Evolutionary conservation across 2,329 filamentous ascomycete species (phyloP).

Genomic region (Rhexocercosporidium sp.): DNA sequence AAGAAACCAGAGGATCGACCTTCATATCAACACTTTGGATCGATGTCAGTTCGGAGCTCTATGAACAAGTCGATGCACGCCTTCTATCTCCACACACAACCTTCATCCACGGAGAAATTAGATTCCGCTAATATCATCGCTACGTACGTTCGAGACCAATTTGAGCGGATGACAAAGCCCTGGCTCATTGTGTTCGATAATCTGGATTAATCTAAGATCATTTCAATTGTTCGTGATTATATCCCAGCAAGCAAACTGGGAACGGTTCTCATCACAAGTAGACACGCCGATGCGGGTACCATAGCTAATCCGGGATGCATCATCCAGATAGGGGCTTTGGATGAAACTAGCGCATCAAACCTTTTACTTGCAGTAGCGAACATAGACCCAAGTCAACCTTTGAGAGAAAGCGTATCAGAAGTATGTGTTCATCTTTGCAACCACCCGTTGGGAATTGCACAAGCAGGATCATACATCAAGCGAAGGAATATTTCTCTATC

Average conservation of each 20-base stretch:
- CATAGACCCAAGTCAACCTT: not conserved
- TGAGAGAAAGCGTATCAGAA: too few species aligned
- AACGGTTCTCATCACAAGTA: not conserved
- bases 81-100: too few species aligned
- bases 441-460: not conserved
- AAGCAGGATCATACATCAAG: not conserved
- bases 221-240: not conserved
- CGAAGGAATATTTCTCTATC: not conserved
- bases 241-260: not conserved
- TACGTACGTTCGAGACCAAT: not conserved
- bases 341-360: not conserved
- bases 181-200: slow-evolving; percentile 3
- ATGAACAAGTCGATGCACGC: too few species aligned
- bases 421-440: too few species aligned
- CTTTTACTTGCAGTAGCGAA: not conserved
- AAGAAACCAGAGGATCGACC: not conserved
- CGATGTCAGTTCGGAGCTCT: not conserved
- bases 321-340: not conserved
- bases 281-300: not conserved
- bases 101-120: too few species aligned
- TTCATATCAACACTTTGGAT: not conserved
- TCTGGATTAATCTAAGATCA: not conserved
- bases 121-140: not conserved
- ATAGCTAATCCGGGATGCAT: not conserved
- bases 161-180: not conserved